These are phyloP conservation scores for Rhizoctonia solani DNA, from an alignment of 1,284 basidiomycete species.

Conservation along the genomic window DNA sequence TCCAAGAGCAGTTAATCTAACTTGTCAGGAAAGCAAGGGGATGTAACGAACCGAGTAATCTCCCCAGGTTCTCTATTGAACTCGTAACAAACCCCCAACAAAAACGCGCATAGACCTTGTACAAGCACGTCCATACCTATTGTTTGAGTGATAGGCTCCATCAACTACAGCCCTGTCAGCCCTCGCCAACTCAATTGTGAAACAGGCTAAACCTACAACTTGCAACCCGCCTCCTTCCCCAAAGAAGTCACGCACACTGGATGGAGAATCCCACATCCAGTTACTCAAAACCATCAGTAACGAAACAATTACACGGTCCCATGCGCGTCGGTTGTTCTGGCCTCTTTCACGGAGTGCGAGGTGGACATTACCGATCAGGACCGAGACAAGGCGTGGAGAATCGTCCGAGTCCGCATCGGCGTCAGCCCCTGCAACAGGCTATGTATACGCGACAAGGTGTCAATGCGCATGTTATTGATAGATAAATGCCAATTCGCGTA, in stretches of 20 bases:
- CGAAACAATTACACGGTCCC: conserved; percentile 87
- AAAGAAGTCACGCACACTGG: conserved; percentile 85
- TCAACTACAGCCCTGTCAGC: conserved; percentile 60
- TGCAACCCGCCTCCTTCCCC: conserved; percentile 86
- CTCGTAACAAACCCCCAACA: conserved; percentile 93
- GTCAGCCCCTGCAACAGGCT: conserved; percentile 34
- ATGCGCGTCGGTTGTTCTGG: conserved; percentile 66
- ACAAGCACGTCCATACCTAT: conserved; percentile 85
- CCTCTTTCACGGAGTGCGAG: conserved; percentile 56
- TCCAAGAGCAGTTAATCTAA: too few species aligned
- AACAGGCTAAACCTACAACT: conserved; percentile 63
- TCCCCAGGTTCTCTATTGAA: conserved; percentile 92
- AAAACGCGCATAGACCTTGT: conserved; percentile 88
- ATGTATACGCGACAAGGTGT: conserved; percentile 4
- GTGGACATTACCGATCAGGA: conserved; percentile 58
- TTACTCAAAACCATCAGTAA: conserved; percentile 83
- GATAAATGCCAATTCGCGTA: neutral
- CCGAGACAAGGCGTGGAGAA: conserved; percentile 51
- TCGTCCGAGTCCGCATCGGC: conserved; percentile 55
- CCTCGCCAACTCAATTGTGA: neutral
- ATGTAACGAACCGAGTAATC: conserved; percentile 71
- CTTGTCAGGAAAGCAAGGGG: neutral
- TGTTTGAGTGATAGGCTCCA: conserved; percentile 91
- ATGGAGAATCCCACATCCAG: conserved; percentile 97
- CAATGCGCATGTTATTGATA: conserved; percentile 41